These are phyloP conservation scores for Penicillium sp. DNA, from an alignment of 2,329 filamentous ascomycete genomes.

Conservation along the genomic window DNA sequence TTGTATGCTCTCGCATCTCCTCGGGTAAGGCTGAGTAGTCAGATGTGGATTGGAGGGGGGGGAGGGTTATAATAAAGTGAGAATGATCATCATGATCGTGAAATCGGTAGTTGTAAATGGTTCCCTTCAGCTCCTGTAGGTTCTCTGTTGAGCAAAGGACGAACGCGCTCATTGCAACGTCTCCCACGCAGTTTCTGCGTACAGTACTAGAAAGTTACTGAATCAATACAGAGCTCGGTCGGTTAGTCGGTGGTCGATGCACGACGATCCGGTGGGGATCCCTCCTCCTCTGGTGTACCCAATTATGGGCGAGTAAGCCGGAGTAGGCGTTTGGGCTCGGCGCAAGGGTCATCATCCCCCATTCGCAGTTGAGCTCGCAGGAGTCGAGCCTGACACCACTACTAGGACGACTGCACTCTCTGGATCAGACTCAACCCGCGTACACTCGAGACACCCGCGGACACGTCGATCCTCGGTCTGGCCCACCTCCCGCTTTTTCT, in stretches of 20 bases:
- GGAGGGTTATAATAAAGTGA: too few relatives aligned
- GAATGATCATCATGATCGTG: background rate
- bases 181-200: background rate
- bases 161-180: background rate
- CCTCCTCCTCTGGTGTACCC: background rate
- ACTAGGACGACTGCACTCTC: background rate
- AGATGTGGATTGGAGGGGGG: slow-evolving; percentile 2
- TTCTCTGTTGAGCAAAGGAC: slow-evolving; percentile 2
- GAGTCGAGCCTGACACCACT: too few relatives aligned
- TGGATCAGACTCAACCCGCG: background rate
- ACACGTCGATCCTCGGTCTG: background rate
- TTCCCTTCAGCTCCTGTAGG: slow-evolving; percentile 17
- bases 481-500: background rate
- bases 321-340: background rate
- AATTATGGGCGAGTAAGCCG: background rate
- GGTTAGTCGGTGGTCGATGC: slow-evolving; percentile 1
- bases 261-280: slow-evolving; percentile 7
- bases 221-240: too few relatives aligned
- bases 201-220: too few relatives aligned
- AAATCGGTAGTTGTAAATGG: slow-evolving; percentile 6
- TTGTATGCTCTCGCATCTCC: background rate
- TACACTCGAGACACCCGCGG: background rate
- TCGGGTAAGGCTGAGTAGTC: slow-evolving; percentile 5
- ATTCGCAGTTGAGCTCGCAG: background rate
- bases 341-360: slow-evolving; percentile 1